Evolutionary conservation across 257 asterid genomes (phyloP).

Genomic region (Penstemon eatonii): DNA sequence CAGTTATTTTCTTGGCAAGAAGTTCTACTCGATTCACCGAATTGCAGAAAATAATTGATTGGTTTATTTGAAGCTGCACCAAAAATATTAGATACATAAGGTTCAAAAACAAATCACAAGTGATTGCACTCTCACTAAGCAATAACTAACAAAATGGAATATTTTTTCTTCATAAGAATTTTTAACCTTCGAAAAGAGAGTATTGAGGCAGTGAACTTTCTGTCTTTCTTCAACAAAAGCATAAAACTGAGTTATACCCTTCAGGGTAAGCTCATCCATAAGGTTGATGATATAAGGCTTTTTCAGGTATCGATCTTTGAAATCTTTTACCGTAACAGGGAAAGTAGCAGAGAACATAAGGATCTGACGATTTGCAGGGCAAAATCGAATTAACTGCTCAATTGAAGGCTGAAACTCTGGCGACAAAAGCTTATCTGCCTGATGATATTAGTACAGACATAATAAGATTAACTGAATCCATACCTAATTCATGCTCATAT

Average conservation of each 20-base stretch:
- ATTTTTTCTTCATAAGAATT: neutral
- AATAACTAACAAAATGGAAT: neutral
- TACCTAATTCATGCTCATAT: conserved; percentile 17
- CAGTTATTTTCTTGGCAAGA: conserved; percentile 90
- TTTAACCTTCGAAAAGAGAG: conserved; percentile 78
- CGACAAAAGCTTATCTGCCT: conserved; percentile 93
- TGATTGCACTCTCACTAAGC: conserved; percentile 4
- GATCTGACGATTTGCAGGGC: conserved; percentile 74
- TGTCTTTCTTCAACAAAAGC: conserved; percentile 96
- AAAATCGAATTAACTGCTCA: conserved; percentile 67
- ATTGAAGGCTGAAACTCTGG: conserved; percentile 93
- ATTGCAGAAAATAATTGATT: conserved; percentile 88
- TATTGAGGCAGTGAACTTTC: conserved; percentile 86
- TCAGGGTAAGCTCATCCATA: conserved; percentile 92
- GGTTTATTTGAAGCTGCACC: conserved; percentile 90
- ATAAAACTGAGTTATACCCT: conserved; percentile 87
- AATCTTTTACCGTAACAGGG: conserved; percentile 85
- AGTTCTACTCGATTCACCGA: conserved; percentile 95
- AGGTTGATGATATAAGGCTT: conserved; percentile 81
- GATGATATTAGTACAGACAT: conserved; percentile 36
- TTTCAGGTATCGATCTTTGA: conserved; percentile 68
- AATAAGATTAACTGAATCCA: conserved; percentile 19
- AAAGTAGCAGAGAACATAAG: conserved; percentile 93
- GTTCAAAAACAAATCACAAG: conserved; percentile 7
- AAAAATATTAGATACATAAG: conserved; percentile 25